A percentile compares a stretch with the other conserved stretches of the same genome.
Evolutionary conservation across 225 moss, liverwort and hornwort species (phyloP).

Genomic region (Sphagnum contortum): DNA sequence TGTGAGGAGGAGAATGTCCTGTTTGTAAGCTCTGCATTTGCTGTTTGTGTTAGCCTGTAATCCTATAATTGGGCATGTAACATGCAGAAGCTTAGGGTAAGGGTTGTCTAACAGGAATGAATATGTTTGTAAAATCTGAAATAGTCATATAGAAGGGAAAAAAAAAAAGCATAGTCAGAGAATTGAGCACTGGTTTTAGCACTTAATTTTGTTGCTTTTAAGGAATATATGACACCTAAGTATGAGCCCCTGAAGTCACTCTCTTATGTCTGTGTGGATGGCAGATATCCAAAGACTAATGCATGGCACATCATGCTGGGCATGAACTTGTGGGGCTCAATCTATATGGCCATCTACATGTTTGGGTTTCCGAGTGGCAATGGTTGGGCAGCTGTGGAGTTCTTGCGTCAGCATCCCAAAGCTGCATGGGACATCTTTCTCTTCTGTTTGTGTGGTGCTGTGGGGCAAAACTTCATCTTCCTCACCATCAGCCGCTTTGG

Average conservation of each 20-base stretch:
- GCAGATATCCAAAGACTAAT: slow-evolving; percentile 84
- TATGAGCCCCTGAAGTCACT: not conserved
- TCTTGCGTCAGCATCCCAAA: slow-evolving; percentile 60
- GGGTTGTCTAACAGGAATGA: too few species aligned
- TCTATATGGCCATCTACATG: slow-evolving; percentile 76
- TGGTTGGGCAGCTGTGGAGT: slow-evolving; percentile 72
- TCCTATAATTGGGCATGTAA: not conserved
- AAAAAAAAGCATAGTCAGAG: not conserved
- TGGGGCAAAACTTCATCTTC: slow-evolving; percentile 99
- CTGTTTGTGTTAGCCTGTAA: not conserved
- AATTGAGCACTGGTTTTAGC: not conserved
- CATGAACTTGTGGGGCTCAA: slow-evolving; percentile 96
- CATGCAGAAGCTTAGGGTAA: not conserved
- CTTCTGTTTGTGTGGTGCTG: slow-evolving; percentile 84
- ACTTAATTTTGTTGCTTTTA: not conserved
- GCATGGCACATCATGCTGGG: slow-evolving; percentile 98
- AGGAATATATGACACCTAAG: not conserved
- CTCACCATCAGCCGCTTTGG: slow-evolving; percentile 89
- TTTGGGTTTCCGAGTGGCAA: slow-evolving; percentile 70
- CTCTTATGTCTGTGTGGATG: not conserved
- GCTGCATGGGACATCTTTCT: slow-evolving; percentile 84
- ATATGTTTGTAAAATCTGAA: too few species aligned
- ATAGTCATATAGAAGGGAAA: not conserved
- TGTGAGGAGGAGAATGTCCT: not conserved
- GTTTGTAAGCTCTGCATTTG: not conserved